These are phyloP conservation scores for Tremellales sp. DNA, from an alignment of 1,284 basidiomycete species.

Conservation along the genomic window DNA sequence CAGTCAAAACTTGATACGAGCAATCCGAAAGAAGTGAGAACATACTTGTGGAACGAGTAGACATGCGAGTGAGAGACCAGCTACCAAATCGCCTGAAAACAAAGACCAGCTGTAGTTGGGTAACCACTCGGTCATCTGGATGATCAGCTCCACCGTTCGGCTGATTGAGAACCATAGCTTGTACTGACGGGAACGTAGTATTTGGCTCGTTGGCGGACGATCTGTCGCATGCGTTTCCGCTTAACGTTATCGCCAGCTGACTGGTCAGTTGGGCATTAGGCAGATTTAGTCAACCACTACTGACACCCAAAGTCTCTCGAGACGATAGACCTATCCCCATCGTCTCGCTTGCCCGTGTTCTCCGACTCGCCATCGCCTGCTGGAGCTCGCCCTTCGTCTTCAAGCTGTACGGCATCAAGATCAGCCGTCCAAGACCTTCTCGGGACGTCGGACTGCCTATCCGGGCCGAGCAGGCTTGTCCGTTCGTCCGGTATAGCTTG, in stretches of 20 bases:
- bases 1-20: neutral
- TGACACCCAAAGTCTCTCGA: neutral
- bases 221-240: neutral
- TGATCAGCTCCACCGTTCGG: neutral
- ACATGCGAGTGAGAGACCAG: slow-evolving; percentile 76
- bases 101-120: slow-evolving; percentile 70
- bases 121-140: slow-evolving; percentile 63
- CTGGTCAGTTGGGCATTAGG: neutral
- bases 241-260: neutral
- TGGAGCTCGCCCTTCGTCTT: neutral
- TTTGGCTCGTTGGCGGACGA: slow-evolving; percentile 36
- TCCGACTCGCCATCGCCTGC: neutral
- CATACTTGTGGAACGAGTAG: slow-evolving; percentile 79
- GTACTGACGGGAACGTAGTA: slow-evolving; percentile 46
- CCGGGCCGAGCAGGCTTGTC: neutral
- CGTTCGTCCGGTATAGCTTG: neutral
- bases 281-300: neutral
- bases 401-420: neutral
- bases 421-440: neutral
- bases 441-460: neutral
- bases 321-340: neutral
- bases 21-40: neutral
- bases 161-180: no score
- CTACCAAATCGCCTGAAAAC: slow-evolving; percentile 75
- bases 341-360: neutral